A percentile compares a stretch with the other conserved stretches of the same genome.
Evolutionary conservation across 2,329 filamentous ascomycete genomes (phyloP).

Genomic region (Lizonia empirigonia): DNA sequence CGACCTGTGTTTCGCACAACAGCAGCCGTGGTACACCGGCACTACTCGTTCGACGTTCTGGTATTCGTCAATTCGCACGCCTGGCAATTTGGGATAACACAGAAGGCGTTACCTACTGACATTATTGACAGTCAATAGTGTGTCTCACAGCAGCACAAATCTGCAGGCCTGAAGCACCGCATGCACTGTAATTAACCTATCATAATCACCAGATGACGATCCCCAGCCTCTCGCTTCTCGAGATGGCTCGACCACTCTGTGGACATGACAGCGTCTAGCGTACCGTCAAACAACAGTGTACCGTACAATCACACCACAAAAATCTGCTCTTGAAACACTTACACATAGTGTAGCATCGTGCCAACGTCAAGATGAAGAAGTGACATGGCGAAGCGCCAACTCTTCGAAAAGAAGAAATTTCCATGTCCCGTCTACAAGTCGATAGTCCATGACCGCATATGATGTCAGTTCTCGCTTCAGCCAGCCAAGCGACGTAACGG

Average conservation of each 20-base stretch:
- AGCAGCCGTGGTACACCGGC: slow-evolving; percentile 5
- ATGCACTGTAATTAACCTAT: slow-evolving; percentile 11
- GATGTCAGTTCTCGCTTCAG: slow-evolving; percentile 11
- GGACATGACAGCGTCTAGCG: slow-evolving; percentile 12
- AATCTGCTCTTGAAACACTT: slow-evolving; percentile 11
- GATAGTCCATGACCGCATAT: slow-evolving; percentile 6
- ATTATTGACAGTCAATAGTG: slow-evolving; percentile 6
- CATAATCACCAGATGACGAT: background rate
- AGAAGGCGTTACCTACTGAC: slow-evolving; percentile 7
- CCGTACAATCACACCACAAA: background rate
- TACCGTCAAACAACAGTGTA: slow-evolving; percentile 5
- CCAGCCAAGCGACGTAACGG: slow-evolving; percentile 3
- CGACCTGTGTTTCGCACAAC: slow-evolving; percentile 3
- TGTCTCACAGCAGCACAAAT: slow-evolving; percentile 5
- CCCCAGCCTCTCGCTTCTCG: background rate
- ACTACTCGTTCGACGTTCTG: background rate
- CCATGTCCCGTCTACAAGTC: background rate
- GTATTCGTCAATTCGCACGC: background rate
- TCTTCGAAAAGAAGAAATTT: background rate
- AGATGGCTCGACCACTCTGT: background rate
- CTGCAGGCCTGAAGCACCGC: slow-evolving; percentile 1
- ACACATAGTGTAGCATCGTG: slow-evolving; percentile 6
- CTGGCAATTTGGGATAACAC: background rate
- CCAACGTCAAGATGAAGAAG: background rate
- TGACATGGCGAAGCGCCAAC: background rate